Percentiles rank a stretch among this genome's conserved stretches.
These are phyloP conservation scores for Dictyostelium brefeldianum DNA, from an alignment of 78 protist species.

Conservation along the genomic window DNA sequence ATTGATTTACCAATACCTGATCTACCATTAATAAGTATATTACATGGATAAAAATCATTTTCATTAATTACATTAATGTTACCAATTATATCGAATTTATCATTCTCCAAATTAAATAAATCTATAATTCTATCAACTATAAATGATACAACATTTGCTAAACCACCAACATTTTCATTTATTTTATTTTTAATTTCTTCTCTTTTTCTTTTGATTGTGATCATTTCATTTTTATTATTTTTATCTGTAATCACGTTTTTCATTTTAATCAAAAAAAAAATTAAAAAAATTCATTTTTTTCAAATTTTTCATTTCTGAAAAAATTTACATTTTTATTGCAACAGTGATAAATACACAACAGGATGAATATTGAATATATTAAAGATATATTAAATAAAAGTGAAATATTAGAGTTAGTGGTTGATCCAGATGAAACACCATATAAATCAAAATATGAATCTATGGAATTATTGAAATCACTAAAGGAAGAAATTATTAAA, in stretches of 20 bases:
- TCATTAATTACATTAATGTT: neutral
- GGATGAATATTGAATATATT: neutral
- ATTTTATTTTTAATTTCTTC: neutral
- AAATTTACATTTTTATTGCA: neutral
- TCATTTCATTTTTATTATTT: neutral
- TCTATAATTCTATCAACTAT: slow-evolving; percentile 18
- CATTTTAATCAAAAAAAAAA: neutral
- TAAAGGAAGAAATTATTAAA: neutral
- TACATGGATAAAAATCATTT: neutral
- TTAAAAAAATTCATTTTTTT: neutral
- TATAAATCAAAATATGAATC: slow-evolving; percentile 39
- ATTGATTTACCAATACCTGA: slow-evolving; percentile 63
- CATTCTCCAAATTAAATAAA: neutral
- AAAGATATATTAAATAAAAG: neutral
- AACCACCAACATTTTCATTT: slow-evolving; percentile 31
- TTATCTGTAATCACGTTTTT: neutral
- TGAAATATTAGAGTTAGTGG: neutral
- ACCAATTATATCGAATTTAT: neutral
- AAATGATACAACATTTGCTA: neutral
- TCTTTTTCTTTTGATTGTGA: neutral
- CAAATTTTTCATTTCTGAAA: neutral
- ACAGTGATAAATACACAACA: too few relatives aligned
- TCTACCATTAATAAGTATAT: slow-evolving; percentile 34
- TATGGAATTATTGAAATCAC: slow-evolving; percentile 2
- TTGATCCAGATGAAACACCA: slow-evolving; percentile 25